Conservation (phyloP, 2,329 filamentous ascomycete species). For the Aspergillus arachidicola region DNA sequence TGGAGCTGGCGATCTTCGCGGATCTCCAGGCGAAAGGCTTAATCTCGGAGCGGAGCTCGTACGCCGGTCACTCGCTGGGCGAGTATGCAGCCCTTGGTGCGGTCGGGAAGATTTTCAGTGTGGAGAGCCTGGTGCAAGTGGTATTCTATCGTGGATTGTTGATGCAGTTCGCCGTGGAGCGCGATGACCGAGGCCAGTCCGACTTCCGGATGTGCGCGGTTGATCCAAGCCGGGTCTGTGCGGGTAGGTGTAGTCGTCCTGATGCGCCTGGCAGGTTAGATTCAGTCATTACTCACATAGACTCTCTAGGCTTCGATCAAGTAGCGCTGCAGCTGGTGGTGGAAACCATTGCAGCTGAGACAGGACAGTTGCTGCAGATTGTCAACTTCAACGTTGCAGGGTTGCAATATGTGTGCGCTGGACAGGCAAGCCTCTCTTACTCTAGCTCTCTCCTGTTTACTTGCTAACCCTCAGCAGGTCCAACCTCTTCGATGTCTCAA, state of each 20-base stretch:
- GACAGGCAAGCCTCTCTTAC: conserved; percentile 51
- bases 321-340: conserved; percentile 96
- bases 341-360: conserved; percentile 90
- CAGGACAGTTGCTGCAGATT: conserved; percentile 94
- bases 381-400: conserved; percentile 88
- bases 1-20: conserved; percentile 99
- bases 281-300: neutral
- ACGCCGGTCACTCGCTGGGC: conserved; percentile 95
- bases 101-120: conserved; percentile 97
- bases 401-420: conserved; percentile 70
- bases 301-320: conserved; percentile 96
- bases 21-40: conserved; percentile 98
- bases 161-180: conserved; percentile 98
- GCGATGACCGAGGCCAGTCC: conserved; percentile 86
- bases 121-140: conserved; percentile 95
- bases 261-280: too few relatives aligned
- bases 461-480: neutral
- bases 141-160: conserved; percentile 99
- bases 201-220: conserved; percentile 99
- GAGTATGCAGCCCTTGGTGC: conserved; percentile 97
- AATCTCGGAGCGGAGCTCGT: conserved; percentile 93
- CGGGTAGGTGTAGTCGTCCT: neutral
- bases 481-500: conserved; percentile 43
- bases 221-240: conserved; percentile 84
- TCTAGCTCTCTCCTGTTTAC: neutral